These are phyloP conservation scores for Fusarium sp. DNA, from an alignment of 2,329 filamentous ascomycete genomes.

Conservation along the genomic window DNA sequence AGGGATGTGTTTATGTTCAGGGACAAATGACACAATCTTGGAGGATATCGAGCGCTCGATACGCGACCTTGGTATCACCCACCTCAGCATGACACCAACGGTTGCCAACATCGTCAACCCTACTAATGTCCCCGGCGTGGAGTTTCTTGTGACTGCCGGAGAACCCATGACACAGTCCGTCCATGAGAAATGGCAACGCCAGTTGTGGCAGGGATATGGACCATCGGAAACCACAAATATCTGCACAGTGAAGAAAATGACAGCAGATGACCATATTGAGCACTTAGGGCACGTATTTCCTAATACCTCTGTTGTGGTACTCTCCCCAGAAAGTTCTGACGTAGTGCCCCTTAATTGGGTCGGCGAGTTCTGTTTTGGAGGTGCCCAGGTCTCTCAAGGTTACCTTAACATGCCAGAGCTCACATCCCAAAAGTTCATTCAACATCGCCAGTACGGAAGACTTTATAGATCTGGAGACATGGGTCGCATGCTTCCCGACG, in stretches of 20 bases:
- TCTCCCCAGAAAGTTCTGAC: conserved; percentile 56
- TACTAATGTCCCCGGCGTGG: conserved; percentile 72
- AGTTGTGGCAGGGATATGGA: conserved; percentile 83
- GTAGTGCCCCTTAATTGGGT: conserved; percentile 75
- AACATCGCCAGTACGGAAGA: conserved; percentile 74
- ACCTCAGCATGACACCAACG: conserved; percentile 86
- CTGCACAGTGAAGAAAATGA: conserved; percentile 77
- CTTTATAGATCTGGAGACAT: conserved; percentile 87
- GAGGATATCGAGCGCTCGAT: conserved; percentile 76
- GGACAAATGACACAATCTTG: conserved; percentile 78
- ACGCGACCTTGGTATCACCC: conserved; percentile 71
- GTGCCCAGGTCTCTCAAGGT: conserved; percentile 80
- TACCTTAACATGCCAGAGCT: conserved; percentile 75
- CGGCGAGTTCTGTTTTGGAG: conserved; percentile 89
- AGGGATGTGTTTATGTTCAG: conserved; percentile 82
- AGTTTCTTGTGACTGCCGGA: conserved; percentile 83
- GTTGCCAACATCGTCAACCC: conserved; percentile 81
- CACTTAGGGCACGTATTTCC: conserved; percentile 80
- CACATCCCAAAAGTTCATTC: conserved; percentile 73
- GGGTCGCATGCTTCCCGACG: conserved; percentile 80
- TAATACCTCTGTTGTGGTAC: conserved; percentile 80
- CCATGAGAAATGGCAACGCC: conserved; percentile 72
- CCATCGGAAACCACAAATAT: conserved; percentile 91
- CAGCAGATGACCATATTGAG: conserved; percentile 66
- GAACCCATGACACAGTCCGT: conserved; percentile 81